phyloP scores from a whole-genome alignment of 2,329 filamentous ascomycete genomes.

The Talaromyces sp. region DNA sequence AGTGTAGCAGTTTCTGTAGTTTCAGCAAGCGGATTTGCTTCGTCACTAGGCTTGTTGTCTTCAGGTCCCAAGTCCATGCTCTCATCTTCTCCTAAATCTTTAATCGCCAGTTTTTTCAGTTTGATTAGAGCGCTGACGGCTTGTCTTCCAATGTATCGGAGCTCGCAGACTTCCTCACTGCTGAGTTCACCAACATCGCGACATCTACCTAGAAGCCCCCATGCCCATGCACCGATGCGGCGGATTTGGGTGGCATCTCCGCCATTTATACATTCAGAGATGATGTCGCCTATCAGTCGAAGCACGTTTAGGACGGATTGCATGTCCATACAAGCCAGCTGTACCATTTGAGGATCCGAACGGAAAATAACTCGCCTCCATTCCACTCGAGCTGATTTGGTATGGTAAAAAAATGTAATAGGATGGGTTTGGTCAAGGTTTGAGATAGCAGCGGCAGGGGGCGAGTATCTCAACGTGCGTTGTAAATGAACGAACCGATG shows the following conservation, averaged over 20 bases:
- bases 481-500: constrained; percentile 64
- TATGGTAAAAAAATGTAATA: constrained; percentile 51
- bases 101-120: constrained; percentile 42
- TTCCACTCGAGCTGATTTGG: constrained; percentile 50
- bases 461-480: constrained; percentile 52
- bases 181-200: constrained; percentile 70
- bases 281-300: constrained; percentile 53
- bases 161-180: constrained; percentile 67
- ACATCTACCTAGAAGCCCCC: constrained; percentile 73
- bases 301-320: constrained; percentile 63
- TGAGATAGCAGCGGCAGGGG: constrained; percentile 50
- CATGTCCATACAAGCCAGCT: constrained; percentile 53
- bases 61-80: constrained; percentile 19
- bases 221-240: constrained; percentile 76
- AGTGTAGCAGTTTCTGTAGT: neutral
- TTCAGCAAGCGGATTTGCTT: neutral
- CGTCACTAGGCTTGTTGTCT: constrained; percentile 3
- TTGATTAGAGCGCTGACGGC: constrained; percentile 52
- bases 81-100: constrained; percentile 32
- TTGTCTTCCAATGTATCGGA: constrained; percentile 75
- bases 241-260: constrained; percentile 57
- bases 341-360: constrained; percentile 45
- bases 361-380: constrained; percentile 45
- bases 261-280: constrained; percentile 60
- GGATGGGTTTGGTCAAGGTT: constrained; percentile 52